Evolutionary conservation across 208 protist genomes (phyloP), one percentile per base, ranked within the genome.

Genomic region (Trypanosoma caninum): DNA sequence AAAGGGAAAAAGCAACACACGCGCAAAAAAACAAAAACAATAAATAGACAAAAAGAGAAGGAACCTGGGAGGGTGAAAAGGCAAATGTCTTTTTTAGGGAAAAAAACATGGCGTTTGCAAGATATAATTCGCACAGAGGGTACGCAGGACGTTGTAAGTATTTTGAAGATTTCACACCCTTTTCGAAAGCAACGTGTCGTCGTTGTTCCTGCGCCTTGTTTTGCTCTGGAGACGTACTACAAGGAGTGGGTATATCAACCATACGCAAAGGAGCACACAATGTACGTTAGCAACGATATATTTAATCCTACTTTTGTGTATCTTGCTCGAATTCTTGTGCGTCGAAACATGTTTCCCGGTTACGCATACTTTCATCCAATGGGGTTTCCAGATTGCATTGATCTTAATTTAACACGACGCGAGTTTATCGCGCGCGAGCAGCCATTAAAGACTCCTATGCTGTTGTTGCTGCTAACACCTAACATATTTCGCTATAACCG

Each of bases 241-340:
- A 76, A 73, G 28, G 83, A 90, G 38, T 93, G 87, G 83, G 78
- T 93, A 11, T 93, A 93, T 61, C 87, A 93, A 52, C 87, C 87
- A 28, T 93, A 93, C 52, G 87, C 85, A 37, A 89, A 93, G 74
- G 78, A 93, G 59, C 87, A 93, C 58, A 60, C 71, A 31, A 73
- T 93, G 74, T 93, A 84, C 52, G 79, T 90, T 28, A 89, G 83
- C 67, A 93, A 93, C 37, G 87, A 93, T 53, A 87, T 93, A 41
- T 90, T 89, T 71, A 84, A 81, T 57, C 82, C 83, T 0, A 89
- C 87, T 47, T 86, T 84, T 61, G 87, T 93, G 22, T 89, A 88
- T 45, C 62, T 80, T 25, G 85, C 78, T 34, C 80, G 87, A 30
- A 59, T 72, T 27, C 72, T 89, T 44, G 50, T 90, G 13, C 76